A percentile compares a stretch with the other conserved stretches of the same genome.
Evolutionary conservation across 1,284 basidiomycete genomes (phyloP).

Genomic region (Testicularia cyperi): DNA sequence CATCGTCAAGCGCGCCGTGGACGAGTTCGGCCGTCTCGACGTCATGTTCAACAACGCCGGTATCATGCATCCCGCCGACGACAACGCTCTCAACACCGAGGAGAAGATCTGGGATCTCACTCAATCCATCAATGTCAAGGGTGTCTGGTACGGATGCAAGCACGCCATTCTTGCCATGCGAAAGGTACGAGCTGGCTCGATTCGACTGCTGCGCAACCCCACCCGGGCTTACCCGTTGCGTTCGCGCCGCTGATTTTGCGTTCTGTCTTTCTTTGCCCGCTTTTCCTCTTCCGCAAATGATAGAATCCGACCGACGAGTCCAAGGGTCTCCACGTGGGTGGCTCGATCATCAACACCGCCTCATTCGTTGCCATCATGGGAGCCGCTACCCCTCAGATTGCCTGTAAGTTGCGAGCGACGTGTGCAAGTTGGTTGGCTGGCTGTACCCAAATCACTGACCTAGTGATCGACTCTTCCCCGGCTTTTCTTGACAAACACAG

Average conservation of each 20-base stretch:
- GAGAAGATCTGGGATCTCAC: constrained; percentile 78
- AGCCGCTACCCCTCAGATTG: constrained; percentile 91
- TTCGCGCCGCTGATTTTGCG: too few relatives aligned
- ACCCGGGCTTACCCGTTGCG: too few relatives aligned
- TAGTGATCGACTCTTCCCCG: too few relatives aligned
- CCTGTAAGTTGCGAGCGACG: constrained; percentile 65
- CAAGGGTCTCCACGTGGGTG: constrained; percentile 78
- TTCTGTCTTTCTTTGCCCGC: too few relatives aligned
- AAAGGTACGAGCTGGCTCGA: constrained; percentile 60
- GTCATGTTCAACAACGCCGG: constrained; percentile 71
- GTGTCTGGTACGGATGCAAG: constrained; percentile 96
- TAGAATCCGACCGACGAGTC: constrained; percentile 69
- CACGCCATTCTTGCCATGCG: constrained; percentile 95
- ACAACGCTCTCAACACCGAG: constrained; percentile 90
- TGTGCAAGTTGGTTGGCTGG: too few relatives aligned
- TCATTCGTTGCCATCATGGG: constrained; percentile 91
- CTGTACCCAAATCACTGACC: too few relatives aligned
- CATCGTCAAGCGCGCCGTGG: constrained; percentile 76
- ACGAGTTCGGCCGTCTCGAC: constrained; percentile 84
- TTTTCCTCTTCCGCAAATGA: too few relatives aligned
- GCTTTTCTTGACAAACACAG: too few relatives aligned
- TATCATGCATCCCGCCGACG: constrained; percentile 93
- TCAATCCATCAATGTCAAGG: constrained; percentile 92
- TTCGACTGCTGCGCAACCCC: too few relatives aligned
- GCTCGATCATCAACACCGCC: constrained; percentile 95